Base-by-base conservation (phyloP, 2,329 filamentous ascomycete species). In the Fusarium phyllophilum region DNA sequence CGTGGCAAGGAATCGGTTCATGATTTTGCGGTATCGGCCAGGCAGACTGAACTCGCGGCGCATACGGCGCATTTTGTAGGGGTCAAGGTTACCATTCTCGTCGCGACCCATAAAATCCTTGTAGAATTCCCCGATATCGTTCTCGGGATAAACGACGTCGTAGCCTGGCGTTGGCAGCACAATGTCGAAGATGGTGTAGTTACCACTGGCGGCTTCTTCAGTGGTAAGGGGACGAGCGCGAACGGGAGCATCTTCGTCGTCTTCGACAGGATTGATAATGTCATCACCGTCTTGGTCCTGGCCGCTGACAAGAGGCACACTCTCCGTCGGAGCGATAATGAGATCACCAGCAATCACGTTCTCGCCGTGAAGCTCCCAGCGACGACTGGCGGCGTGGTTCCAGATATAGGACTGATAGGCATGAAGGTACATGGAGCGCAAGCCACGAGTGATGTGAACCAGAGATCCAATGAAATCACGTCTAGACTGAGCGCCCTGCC, bases 321-420 rank as follows among this genome's bases (percentile, higher is more conserved):
- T 80, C 34, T 80, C 79, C 26, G 80, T 79, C 26, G 82, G 82
- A 54, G 84, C 81, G 29, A 97, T 86, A 48, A 98, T 90, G 17
- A 99, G 88, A 81, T 99, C 96, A 38, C 96, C 96, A 76, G 92
- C 89, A 20, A 97, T 88, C 22, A 98, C 94, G 62, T 87, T 88
- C 67, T 87, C 83, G 57, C 95, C 95, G 79, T 93, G 92, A 6
- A 89, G 84, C 46, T 91, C 89, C 92, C 94, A 97, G 52, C 96
- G 92, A 76, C 92, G 90, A 74, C 93, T 94, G 4, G 91, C 94
- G 18, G 91, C 93, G 75, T 91, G 89, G 84, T 99, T 99, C 96
- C 96, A 99, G 14, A 99, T 91, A 42, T 95, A 89, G 11, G 94
- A 97, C 82, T 99, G 96, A 83, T 98, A 98, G 10, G 96, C 96